Evolutionary conservation across 306 rosid species (phyloP).

Genomic region (Cucurbita ficifolia): DNA sequence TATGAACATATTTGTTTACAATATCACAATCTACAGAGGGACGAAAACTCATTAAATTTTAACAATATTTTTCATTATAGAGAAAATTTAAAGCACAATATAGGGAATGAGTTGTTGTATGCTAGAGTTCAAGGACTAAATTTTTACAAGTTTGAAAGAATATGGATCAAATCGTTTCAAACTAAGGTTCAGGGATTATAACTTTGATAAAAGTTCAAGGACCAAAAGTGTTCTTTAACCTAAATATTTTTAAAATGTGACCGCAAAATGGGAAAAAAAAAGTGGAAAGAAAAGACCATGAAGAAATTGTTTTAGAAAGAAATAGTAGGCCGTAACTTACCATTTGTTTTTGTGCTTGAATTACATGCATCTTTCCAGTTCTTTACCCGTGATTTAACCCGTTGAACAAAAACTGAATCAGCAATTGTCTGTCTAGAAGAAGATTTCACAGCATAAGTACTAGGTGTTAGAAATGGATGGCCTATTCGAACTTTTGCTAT

Average conservation of each 20-base stretch:
- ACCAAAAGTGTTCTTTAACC: not conserved
- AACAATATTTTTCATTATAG: too few relatives aligned
- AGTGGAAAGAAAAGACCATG: not conserved
- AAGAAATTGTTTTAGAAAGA: not conserved
- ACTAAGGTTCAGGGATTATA: not conserved
- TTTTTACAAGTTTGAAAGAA: not conserved
- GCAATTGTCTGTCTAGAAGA: conserved; percentile 37
- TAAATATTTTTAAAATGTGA: not conserved
- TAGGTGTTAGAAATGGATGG: conserved; percentile 18
- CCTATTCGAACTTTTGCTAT: conserved; percentile 38
- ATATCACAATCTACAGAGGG: not conserved
- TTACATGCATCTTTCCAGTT: conserved; percentile 43
- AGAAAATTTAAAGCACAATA: too few relatives aligned
- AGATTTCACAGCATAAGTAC: conserved; percentile 17
- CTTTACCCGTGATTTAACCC: conserved; percentile 49
- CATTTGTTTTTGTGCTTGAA: conserved; percentile 26
- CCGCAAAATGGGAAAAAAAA: not conserved
- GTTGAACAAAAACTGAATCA: conserved; percentile 50
- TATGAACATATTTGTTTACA: not conserved
- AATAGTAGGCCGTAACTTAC: conserved; percentile 22
- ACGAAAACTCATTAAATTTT: too few relatives aligned
- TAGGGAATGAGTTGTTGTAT: too few relatives aligned
- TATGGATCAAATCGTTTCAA: not conserved
- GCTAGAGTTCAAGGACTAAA: too few relatives aligned
- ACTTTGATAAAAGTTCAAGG: not conserved